phyloP scores from a whole-genome alignment of 805 yeast genomes.

The Wickerhamiella azyma region DNA sequence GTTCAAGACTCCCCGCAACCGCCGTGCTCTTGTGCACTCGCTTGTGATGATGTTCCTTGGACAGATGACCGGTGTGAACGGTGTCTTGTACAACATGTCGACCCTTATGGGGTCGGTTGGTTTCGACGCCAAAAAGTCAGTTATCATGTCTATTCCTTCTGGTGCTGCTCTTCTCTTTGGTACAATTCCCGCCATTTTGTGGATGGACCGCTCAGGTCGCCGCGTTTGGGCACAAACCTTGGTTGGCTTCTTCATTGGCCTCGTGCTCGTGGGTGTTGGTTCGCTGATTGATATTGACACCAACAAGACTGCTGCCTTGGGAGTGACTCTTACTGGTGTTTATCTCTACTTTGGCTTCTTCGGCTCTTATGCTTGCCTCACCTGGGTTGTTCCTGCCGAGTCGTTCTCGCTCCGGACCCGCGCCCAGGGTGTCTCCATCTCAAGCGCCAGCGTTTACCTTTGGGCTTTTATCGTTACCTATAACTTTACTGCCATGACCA shows the following conservation, averaged over 20 bases:
- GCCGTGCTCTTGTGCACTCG: slow-evolving; percentile 47
- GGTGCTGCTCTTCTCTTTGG: slow-evolving; percentile 51
- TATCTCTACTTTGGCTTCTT: slow-evolving; percentile 51
- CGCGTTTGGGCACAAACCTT: slow-evolving; percentile 50
- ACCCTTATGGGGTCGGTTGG: slow-evolving; percentile 43
- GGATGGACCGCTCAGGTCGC: slow-evolving; percentile 26
- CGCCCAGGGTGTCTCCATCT: slow-evolving; percentile 52
- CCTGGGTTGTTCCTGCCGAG: slow-evolving; percentile 59
- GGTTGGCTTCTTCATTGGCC: slow-evolving; percentile 44
- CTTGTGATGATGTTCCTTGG: slow-evolving; percentile 32
- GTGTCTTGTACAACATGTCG: slow-evolving; percentile 51
- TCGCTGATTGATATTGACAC: slow-evolving; percentile 23
- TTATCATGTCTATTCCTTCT: slow-evolving; percentile 55
- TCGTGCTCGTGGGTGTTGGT: slow-evolving; percentile 48
- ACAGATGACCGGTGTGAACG: slow-evolving; percentile 57
- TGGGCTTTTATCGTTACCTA: slow-evolving; percentile 55
- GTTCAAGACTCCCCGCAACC: slow-evolving; percentile 40
- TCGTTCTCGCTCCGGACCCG: slow-evolving; percentile 45
- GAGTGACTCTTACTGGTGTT: slow-evolving; percentile 47
- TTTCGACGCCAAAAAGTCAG: slow-evolving; percentile 36
- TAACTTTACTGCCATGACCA: slow-evolving; percentile 44
- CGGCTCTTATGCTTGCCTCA: slow-evolving; percentile 50
- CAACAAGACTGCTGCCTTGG: slow-evolving; percentile 36
- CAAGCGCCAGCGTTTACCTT: slow-evolving; percentile 39
- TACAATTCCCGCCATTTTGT: slow-evolving; percentile 50